A percentile compares a stretch with the other conserved stretches of the same genome.
Evolutionary conservation across 2,329 filamentous ascomycete genomes (phyloP).

Genomic region (Elsinoe australis): DNA sequence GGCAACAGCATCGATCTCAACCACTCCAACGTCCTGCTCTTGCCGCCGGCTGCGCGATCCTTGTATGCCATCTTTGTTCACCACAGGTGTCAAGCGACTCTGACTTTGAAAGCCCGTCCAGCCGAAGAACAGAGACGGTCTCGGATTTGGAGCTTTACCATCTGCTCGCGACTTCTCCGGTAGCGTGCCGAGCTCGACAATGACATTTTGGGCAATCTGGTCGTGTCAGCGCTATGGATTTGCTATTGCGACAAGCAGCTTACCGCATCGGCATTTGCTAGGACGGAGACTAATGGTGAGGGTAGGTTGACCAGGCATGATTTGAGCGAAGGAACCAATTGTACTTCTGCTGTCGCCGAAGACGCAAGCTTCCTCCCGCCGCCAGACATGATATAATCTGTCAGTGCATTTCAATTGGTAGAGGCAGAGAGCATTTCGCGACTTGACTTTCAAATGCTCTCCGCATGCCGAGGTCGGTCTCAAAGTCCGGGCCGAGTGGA

Average conservation of each 20-base stretch:
- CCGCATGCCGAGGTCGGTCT: slow-evolving; percentile 8
- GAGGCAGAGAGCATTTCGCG: neutral
- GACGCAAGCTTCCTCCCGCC: slow-evolving; percentile 12
- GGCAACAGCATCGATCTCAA: slow-evolving; percentile 84
- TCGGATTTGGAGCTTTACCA: neutral
- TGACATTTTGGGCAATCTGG: slow-evolving; percentile 87
- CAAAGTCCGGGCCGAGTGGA: too few relatives aligned
- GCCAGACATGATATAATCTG: slow-evolving; percentile 6
- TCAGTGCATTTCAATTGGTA: neutral
- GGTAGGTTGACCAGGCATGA: slow-evolving; percentile 94
- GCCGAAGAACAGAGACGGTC: slow-evolving; percentile 68
- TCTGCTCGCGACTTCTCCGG: slow-evolving; percentile 33
- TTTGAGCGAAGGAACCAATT: slow-evolving; percentile 71
- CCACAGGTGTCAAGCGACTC: slow-evolving; percentile 64
- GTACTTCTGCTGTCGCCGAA: slow-evolving; percentile 58
- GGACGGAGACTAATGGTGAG: slow-evolving; percentile 68
- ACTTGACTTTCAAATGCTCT: slow-evolving; percentile 1
- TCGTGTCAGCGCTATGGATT: slow-evolving; percentile 21
- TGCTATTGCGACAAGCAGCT: slow-evolving; percentile 20
- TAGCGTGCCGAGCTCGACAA: slow-evolving; percentile 69
- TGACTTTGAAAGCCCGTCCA: slow-evolving; percentile 99
- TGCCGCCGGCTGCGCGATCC: slow-evolving; percentile 44
- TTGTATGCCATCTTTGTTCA: slow-evolving; percentile 62
- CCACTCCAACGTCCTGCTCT: slow-evolving; percentile 67
- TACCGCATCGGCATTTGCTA: slow-evolving; percentile 86